These are phyloP conservation scores for Suillus cothurnatus DNA, from an alignment of 768 basidiomycete genomes.

Conservation along the genomic window DNA sequence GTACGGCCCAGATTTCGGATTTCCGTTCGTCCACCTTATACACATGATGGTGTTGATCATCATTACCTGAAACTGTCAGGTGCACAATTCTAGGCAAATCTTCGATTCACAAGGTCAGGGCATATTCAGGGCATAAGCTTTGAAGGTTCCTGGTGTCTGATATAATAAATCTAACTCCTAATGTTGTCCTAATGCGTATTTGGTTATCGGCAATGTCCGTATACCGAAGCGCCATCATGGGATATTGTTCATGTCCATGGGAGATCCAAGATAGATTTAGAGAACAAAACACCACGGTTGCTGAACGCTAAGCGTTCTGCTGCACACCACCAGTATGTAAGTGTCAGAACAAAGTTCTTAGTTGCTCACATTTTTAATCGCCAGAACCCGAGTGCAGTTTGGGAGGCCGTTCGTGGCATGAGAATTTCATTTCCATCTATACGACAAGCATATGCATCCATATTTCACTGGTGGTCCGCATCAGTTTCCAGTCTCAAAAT, in stretches of 20 bases:
- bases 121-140: slow-evolving; percentile 2
- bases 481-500: neutral
- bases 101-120: slow-evolving; percentile 16
- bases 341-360: slow-evolving; percentile 8
- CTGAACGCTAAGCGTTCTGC: slow-evolving; percentile 21
- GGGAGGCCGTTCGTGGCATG: slow-evolving; percentile 18
- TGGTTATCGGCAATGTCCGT: slow-evolving; percentile 12
- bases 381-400: slow-evolving; percentile 11
- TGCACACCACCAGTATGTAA: slow-evolving; percentile 16
- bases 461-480: neutral
- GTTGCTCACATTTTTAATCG: slow-evolving; percentile 5
- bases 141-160: slow-evolving; percentile 3
- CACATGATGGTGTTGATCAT: slow-evolving; percentile 7
- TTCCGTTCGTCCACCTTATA: slow-evolving; percentile 19
- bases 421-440: slow-evolving; percentile 17
- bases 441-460: neutral
- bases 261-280: slow-evolving; percentile 19
- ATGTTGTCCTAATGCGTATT: neutral
- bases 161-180: neutral
- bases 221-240: slow-evolving; percentile 8
- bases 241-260: slow-evolving; percentile 18
- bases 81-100: slow-evolving; percentile 7
- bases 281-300: slow-evolving; percentile 11
- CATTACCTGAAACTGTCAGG: neutral
- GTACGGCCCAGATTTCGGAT: slow-evolving; percentile 13